Evolutionary conservation across 352 stramenopile species (phyloP).

Genomic region (Phytophthora litchii): DNA sequence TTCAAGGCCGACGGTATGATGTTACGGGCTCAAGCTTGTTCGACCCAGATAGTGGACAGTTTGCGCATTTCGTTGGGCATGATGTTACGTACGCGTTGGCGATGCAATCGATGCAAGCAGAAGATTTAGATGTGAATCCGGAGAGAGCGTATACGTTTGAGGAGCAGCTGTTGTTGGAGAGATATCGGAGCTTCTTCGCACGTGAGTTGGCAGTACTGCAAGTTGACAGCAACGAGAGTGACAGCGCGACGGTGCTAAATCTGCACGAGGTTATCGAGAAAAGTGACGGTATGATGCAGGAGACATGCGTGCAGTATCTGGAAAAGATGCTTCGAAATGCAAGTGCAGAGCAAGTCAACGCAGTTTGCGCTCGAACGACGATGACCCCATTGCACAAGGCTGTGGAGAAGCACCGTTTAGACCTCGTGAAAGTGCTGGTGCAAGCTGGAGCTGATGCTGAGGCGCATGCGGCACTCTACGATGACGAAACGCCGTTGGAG

Average conservation of each 20-base stretch:
- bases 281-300: slow-evolving; percentile 23
- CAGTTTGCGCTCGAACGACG: slow-evolving; percentile 53
- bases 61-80: slow-evolving; percentile 64
- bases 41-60: slow-evolving; percentile 37
- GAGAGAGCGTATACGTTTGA: slow-evolving; percentile 55
- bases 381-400: slow-evolving; percentile 76
- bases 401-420: slow-evolving; percentile 60
- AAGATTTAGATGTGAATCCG: slow-evolving; percentile 46
- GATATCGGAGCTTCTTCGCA: slow-evolving; percentile 53
- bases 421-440: slow-evolving; percentile 55
- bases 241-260: slow-evolving; percentile 20
- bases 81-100: slow-evolving; percentile 65
- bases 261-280: slow-evolving; percentile 52
- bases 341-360: slow-evolving; percentile 35
- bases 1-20: slow-evolving; percentile 64
- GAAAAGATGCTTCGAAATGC: slow-evolving; percentile 24
- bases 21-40: slow-evolving; percentile 59
- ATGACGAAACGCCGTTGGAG: slow-evolving; percentile 65
- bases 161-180: slow-evolving; percentile 63
- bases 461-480: slow-evolving; percentile 54
- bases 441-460: slow-evolving; percentile 44
- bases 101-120: slow-evolving; percentile 42
- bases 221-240: slow-evolving; percentile 13
- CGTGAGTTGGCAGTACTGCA: slow-evolving; percentile 42
- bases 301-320: slow-evolving; percentile 12